A percentile compares a stretch with the other conserved stretches of the same genome.
These are phyloP conservation scores for Pseudotsuga menziesii DNA, from an alignment of 75 land plant species.

Conservation along the genomic window DNA sequence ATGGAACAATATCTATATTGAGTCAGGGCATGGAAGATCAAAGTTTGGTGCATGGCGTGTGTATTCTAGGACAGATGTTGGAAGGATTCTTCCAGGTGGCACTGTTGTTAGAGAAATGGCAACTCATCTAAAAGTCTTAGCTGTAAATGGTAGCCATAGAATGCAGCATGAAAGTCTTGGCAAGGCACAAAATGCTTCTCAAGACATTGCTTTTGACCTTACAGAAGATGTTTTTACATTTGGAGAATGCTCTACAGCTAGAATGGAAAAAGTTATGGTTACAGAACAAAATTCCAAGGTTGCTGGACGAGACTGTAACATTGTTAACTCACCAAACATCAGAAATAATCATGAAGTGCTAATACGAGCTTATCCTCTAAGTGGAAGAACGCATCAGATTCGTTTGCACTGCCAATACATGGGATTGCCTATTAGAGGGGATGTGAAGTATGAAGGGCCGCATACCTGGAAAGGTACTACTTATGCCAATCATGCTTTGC, in stretches of 20 bases:
- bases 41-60: constrained; percentile 91
- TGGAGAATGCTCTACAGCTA: constrained; percentile 12
- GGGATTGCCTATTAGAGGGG: constrained; percentile 80
- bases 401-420: constrained; percentile 86
- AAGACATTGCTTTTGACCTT: not conserved
- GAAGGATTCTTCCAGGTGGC: constrained; percentile 66
- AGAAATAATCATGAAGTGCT: constrained; percentile 44
- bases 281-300: constrained; percentile 10
- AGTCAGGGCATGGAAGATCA: constrained; percentile 91
- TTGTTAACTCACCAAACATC: constrained; percentile 8
- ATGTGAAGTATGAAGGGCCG: constrained; percentile 93
- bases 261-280: constrained; percentile 21
- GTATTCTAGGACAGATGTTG: constrained; percentile 67
- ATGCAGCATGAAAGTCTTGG: not conserved
- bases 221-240: not conserved
- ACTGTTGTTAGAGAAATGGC: constrained; percentile 72
- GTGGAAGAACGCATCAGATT: constrained; percentile 94
- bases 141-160: constrained; percentile 33
- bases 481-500: constrained; percentile 68
- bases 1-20: constrained; percentile 52
- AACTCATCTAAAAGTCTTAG: constrained; percentile 49
- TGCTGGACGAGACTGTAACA: not conserved
- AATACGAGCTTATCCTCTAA: constrained; percentile 68
- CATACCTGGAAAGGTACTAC: constrained; percentile 55
- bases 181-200: constrained; percentile 6